phyloP scores from a whole-genome alignment of 2,329 filamentous ascomycete genomes.

The Hymenoscyphus fraxineus region DNA sequence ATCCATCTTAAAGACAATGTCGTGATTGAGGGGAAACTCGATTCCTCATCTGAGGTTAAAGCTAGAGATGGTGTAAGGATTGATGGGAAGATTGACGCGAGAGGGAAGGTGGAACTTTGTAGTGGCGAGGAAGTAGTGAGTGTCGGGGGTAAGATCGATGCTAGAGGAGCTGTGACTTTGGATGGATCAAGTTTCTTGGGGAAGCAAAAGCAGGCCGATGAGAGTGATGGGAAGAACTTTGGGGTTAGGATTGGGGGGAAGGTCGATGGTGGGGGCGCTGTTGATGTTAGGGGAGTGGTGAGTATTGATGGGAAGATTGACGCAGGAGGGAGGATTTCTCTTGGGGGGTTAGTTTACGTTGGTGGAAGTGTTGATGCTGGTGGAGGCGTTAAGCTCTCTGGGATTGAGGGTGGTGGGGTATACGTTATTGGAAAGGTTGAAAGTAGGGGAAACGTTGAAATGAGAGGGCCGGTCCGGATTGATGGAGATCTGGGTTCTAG shows the following conservation, averaged over 20 bases:
- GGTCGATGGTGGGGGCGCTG: conserved; percentile 3
- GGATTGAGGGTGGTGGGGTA: conserved; percentile 1
- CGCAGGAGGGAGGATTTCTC: conserved; percentile 3
- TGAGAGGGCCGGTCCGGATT: conserved; percentile 19
- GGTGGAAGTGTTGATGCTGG: conserved; percentile 18
- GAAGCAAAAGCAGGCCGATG: not conserved
- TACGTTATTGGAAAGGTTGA: conserved; percentile 17
- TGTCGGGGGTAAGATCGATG: not conserved
- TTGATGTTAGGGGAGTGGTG: conserved; percentile 1
- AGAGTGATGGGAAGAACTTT: conserved; percentile 12
- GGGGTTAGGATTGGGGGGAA: conserved; percentile 11
- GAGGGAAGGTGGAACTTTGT: not conserved
- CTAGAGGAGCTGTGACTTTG: conserved; percentile 8
- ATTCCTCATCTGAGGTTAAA: conserved; percentile 10
- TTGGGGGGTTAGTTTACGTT: conserved; percentile 11
- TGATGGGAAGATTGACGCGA: not conserved
- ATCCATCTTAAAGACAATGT: conserved; percentile 17
- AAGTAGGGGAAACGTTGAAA: conserved; percentile 14
- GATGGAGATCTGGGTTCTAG: conserved; percentile 18
- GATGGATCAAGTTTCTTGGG: conserved; percentile 3
- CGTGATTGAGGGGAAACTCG: conserved; percentile 17
- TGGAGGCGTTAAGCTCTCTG: not conserved
- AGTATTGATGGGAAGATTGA: not conserved
- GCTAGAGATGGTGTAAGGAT: conserved; percentile 13
- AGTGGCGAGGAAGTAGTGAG: not conserved